phyloP scores from a whole-genome alignment of 129 eudicot species.

The Flaveria brownii region DNA sequence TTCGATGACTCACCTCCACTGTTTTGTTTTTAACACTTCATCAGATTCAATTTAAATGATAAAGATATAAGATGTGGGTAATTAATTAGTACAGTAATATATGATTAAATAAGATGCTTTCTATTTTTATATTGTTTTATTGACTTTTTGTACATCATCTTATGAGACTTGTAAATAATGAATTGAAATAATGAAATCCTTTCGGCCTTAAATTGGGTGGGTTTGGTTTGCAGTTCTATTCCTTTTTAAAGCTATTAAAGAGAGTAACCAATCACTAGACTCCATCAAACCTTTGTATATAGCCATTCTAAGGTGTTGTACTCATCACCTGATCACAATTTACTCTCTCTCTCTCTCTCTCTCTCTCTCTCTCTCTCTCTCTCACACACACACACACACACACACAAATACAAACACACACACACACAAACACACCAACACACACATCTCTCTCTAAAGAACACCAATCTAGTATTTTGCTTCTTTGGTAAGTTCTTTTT shows the following conservation, averaged over 20 bases:
- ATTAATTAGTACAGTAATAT: neutral
- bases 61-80: neutral
- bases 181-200: neutral
- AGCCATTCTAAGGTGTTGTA: conserved; percentile 21
- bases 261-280: conserved; percentile 26
- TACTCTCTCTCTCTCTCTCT: conserved; percentile 19
- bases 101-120: neutral
- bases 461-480: conserved; percentile 36
- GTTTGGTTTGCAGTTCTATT: conserved; percentile 3
- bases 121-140: conserved; percentile 5
- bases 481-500: conserved; percentile 34
- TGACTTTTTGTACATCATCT: conserved; percentile 7
- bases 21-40: neutral
- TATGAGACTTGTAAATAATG: conserved; percentile 1
- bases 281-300: conserved; percentile 31
- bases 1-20: neutral
- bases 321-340: conserved; percentile 27
- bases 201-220: neutral
- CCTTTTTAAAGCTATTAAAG: conserved; percentile 18
- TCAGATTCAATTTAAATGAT: neutral
- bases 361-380: conserved; percentile 17
- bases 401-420: neutral
- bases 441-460: conserved; percentile 1
- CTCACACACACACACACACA: neutral
- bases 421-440: neutral